Conservation (phyloP, 2,329 filamentous ascomycete species). For the Diaporthe helianthi region DNA sequence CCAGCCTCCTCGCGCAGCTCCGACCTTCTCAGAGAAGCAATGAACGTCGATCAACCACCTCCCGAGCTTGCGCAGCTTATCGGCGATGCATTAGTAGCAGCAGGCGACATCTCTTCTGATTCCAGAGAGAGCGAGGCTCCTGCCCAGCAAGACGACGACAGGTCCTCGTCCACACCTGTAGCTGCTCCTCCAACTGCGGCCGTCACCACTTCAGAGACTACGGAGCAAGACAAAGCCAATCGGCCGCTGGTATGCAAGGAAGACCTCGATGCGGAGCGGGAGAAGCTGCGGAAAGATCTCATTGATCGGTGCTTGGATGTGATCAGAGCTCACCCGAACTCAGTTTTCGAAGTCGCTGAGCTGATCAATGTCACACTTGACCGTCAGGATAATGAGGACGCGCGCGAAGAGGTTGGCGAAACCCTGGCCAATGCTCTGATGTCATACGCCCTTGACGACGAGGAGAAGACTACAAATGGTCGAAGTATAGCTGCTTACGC, state of each 20-base stretch:
- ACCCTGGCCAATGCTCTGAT: constrained; percentile 86
- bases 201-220: constrained; percentile 36
- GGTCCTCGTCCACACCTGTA: constrained; percentile 18
- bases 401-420: constrained; percentile 76
- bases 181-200: constrained; percentile 20
- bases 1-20: constrained; percentile 31
- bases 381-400: constrained; percentile 61
- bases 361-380: constrained; percentile 78
- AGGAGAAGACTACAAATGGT: constrained; percentile 69
- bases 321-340: constrained; percentile 83
- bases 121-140: constrained; percentile 39
- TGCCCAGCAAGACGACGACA: constrained; percentile 34
- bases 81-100: constrained; percentile 38
- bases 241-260: constrained; percentile 68
- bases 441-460: constrained; percentile 67
- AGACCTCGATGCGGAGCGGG: constrained; percentile 78
- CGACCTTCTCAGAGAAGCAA: constrained; percentile 38
- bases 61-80: constrained; percentile 40
- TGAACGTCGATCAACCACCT: constrained; percentile 43
- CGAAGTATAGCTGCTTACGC: constrained; percentile 83
- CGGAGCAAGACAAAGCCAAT: constrained; percentile 36
- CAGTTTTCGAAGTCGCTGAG: constrained; percentile 90
- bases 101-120: constrained; percentile 38
- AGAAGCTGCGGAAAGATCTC: constrained; percentile 74
- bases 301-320: constrained; percentile 92